Percentiles rank a stretch among this genome's conserved stretches.
phyloP scores from a whole-genome alignment of 2,329 filamentous ascomycete genomes.

The Alternaria brassicicola region DNA sequence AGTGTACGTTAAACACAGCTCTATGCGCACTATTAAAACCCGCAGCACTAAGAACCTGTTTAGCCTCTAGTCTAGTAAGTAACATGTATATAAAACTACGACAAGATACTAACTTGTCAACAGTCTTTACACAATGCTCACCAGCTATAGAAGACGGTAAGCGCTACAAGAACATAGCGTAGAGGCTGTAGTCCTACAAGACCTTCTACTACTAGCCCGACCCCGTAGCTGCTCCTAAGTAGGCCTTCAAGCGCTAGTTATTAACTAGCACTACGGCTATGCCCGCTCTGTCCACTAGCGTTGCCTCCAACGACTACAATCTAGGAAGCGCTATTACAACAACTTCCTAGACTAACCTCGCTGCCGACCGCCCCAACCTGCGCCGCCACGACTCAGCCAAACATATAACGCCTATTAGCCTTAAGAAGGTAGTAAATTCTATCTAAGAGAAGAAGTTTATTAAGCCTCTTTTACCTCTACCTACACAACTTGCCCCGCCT shows the following conservation, averaged over 20 bases:
- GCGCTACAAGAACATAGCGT: slow-evolving; percentile 89
- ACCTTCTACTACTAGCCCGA: slow-evolving; percentile 82
- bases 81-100: slow-evolving; percentile 4
- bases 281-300: slow-evolving; percentile 56
- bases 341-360: slow-evolving; percentile 56
- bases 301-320: slow-evolving; percentile 53
- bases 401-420: slow-evolving; percentile 86
- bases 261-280: slow-evolving; percentile 38
- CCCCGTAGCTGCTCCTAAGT: slow-evolving; percentile 47
- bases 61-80: slow-evolving; percentile 95
- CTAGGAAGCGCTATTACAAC: slow-evolving; percentile 50
- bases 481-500: slow-evolving; percentile 45
- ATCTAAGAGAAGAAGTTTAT: slow-evolving; percentile 84
- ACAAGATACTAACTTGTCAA: slow-evolving; percentile 29
- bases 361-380: slow-evolving; percentile 68
- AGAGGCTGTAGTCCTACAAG: slow-evolving; percentile 93
- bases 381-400: slow-evolving; percentile 75
- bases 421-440: slow-evolving; percentile 91
- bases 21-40: slow-evolving; percentile 94
- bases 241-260: slow-evolving; percentile 41
- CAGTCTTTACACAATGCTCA: slow-evolving; percentile 93
- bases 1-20: slow-evolving; percentile 86
- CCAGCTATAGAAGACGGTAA: slow-evolving; percentile 92
- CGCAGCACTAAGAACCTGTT: slow-evolving; percentile 90
- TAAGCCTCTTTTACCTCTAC: slow-evolving; percentile 60